Base-by-base conservation (phyloP, 768 basidiomycete genomes). In the Boletus barrowsii region DNA sequence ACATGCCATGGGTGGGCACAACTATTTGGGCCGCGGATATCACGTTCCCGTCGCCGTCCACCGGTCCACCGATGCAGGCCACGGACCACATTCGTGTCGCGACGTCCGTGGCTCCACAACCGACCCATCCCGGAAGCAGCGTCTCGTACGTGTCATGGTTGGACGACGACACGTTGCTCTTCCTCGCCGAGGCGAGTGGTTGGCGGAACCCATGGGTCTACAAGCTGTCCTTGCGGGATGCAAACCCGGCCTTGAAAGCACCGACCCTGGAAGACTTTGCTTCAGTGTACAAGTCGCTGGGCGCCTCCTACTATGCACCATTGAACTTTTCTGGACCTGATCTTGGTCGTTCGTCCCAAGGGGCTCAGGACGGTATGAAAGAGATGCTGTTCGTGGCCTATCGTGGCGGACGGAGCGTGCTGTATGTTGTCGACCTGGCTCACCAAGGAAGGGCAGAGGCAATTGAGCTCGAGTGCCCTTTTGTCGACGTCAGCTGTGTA, bases 171-270 rank as follows among this genome's bases (percentile, higher is more conserved):
- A 14, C 14, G 1, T 11, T 52, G 26, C 37, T 52, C 14, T 52
- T 52, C 36, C 51, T 52, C 15, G 51, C 51, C 4, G 51, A 52
- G 36, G 26, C 51, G 26, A 52, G 51, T 15, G 51, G 51, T 6
- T 52, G 43, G 51, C 51, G 51, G 36, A 52, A 52, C 36, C 51
- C 51, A 8, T 52, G 51, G 51, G 14, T 52, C 5, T 52, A 45
- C 36, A 45, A 29, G 18, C 33, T 45, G 26, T 45, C 51, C 13
- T 24, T n/a, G 36, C 24, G 10, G 43, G 22, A 52, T 13, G 51
- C 51, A 7, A 29, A 32, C 30, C 43, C 51, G 2, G 43, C 39
- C 43, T 40, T 52, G 43, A 40, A 46, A 17, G 43, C 20, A 6
- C 51, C 51, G 3, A 36, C 46, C 7, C 51, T 32, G 18, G 37